Base-by-base conservation (phyloP, 805 yeast genomes). In the Suhomyces vadensis region DNA sequence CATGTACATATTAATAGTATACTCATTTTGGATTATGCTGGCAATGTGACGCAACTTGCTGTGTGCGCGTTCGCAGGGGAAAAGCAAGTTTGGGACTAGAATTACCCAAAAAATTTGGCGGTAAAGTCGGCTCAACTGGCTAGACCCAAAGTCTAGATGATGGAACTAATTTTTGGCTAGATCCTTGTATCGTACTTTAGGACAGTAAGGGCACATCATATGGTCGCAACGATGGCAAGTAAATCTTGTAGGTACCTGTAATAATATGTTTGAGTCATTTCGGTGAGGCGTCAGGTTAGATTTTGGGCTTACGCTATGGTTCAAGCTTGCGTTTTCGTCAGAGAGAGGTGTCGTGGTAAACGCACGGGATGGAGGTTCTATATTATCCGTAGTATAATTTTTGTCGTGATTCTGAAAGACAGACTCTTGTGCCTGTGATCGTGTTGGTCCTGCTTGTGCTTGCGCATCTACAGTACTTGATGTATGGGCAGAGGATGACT, bases 141-240 rank as follows among this genome's bases (percentile, higher is more conserved):
- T 16, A 29, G 33, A 29, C 33, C 20, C 4, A 8, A 13, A 29
- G 33, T 29, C 33, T 29, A 29, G 33, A 29, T 29, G 31, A 13
- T 6, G 20, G 20, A n/a, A n/a, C 16, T 29, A 29, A 14, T 23
- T 36, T 8, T 11, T 33, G 22, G 39, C 44, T 44, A 64, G 52
- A 44, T 68, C 72, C 44, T 57, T 58, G 31, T 61, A 49, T 24
- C 74, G 57, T 20, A 67, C 51, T 43, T 69, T 69, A 14, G 61
- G 58, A 42, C 73, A 67, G 48, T 69, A 67, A 1, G 74, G 74
- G 39, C 74, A 69, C 74, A 69, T 69, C 73, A 69, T 67, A 47
- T 69, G 74, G 41, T 57, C 49, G 44, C 74, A 69, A 3, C 73
- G 54, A 40, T 61, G 67, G 39, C 74, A 69, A 17, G 60, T 63